phyloP scores from a whole-genome alignment of 2,329 filamentous ascomycete genomes.

The Phialocephala subalpina region DNA sequence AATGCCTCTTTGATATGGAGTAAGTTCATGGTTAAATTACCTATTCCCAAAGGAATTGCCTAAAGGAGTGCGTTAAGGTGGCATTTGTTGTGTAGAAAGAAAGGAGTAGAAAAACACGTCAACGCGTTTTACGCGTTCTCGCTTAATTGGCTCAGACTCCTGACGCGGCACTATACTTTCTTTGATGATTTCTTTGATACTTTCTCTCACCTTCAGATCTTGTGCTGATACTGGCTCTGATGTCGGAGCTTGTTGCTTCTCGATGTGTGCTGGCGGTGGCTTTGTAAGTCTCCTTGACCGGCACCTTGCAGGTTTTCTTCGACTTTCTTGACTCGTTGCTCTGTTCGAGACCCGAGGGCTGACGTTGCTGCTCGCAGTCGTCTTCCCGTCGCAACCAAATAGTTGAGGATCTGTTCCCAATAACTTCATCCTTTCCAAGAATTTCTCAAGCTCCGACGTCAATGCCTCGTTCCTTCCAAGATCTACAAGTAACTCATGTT shows the following conservation, averaged over 20 bases:
- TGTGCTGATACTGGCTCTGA: not conserved
- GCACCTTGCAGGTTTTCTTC: not conserved
- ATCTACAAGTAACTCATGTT: not conserved
- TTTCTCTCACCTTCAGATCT: not conserved
- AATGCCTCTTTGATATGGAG: too few species aligned
- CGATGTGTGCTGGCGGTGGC: not conserved
- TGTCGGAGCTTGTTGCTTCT: not conserved
- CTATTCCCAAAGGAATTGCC: too few species aligned
- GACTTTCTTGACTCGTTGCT: not conserved
- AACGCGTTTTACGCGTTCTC: too few species aligned
- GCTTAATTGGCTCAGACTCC: too few species aligned
- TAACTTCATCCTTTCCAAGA: not conserved
- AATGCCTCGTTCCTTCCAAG: not conserved
- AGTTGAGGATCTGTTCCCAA: not conserved
- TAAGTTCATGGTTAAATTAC: too few species aligned
- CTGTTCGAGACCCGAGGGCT: not conserved
- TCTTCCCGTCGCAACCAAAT: not conserved
- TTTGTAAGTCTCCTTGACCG: not conserved
- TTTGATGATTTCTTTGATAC: not conserved
- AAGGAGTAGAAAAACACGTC: too few species aligned
- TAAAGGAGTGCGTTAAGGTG: too few species aligned
- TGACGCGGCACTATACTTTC: too few species aligned
- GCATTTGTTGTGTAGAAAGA: too few species aligned
- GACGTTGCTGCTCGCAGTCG: not conserved
- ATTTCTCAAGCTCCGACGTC: not conserved